Evolutionary conservation across 495 filamentous ascomycete species (phyloP).

Genomic region (Penicillium dipodomyicola): DNA sequence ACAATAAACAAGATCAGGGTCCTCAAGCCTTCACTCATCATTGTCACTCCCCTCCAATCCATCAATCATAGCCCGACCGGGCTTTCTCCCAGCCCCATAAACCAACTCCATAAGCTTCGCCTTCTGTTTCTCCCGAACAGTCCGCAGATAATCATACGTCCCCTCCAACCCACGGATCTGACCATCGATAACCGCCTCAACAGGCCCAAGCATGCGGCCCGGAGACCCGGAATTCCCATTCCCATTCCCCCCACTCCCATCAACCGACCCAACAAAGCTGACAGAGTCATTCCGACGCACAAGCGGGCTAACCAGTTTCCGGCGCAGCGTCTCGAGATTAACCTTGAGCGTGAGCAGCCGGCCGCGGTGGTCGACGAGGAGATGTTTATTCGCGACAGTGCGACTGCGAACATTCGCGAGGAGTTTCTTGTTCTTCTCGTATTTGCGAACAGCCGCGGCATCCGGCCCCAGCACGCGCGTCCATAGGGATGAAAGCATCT

Average conservation of each 20-base stretch:
- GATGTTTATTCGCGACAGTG: conserved; percentile 80
- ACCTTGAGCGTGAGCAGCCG: conserved; percentile 75
- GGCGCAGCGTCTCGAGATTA: conserved; percentile 71
- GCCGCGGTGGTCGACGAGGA: conserved; percentile 79
- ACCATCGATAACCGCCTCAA: conserved; percentile 62
- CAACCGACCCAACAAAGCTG: conserved; percentile 39
- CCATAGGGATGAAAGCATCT: conserved; percentile 82
- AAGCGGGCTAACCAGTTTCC: conserved; percentile 77
- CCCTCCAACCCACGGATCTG: conserved; percentile 80
- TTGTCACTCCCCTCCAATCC: conserved; percentile 23
- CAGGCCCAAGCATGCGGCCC: conserved; percentile 57
- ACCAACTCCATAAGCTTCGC: conserved; percentile 76
- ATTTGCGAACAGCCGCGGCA: conserved; percentile 70
- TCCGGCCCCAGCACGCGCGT: conserved; percentile 75
- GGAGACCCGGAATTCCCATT: conserved; percentile 31
- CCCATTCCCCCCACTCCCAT: conserved; percentile 20
- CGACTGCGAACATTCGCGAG: conserved; percentile 73
- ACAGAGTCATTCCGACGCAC: conserved; percentile 63
- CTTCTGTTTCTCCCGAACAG: conserved; percentile 74
- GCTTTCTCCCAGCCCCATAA: conserved; percentile 58
- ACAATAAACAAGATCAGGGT: neutral
- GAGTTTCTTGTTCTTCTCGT: conserved; percentile 76
- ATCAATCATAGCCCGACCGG: conserved; percentile 28
- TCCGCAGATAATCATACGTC: conserved; percentile 70
- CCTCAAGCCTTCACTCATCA: neutral